These are phyloP conservation scores for Daedaleopsis nitida DNA, from an alignment of 768 basidiomycete species.

Conservation along the genomic window DNA sequence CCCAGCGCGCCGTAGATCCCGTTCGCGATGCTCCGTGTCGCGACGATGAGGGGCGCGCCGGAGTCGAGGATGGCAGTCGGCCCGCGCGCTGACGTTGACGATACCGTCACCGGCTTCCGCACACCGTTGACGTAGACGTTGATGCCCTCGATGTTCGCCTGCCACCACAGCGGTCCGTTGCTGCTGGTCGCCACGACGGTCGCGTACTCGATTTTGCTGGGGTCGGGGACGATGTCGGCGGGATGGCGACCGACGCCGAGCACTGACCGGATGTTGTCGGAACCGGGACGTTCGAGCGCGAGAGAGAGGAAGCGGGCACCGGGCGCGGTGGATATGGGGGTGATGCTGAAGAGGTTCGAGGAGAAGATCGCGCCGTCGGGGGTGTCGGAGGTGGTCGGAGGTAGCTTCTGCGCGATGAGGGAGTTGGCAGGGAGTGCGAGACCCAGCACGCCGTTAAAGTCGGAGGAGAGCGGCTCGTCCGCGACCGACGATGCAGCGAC, in stretches of 20 bases:
- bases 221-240: constrained; percentile 48
- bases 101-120: constrained; percentile 42
- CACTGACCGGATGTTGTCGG: constrained; percentile 51
- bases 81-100: constrained; percentile 38
- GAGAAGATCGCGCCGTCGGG: constrained; percentile 69
- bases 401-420: constrained; percentile 55
- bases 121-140: constrained; percentile 59
- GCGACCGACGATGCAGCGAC: constrained; percentile 60
- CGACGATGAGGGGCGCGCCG: constrained; percentile 68
- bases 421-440: constrained; percentile 75
- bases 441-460: constrained; percentile 71
- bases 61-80: constrained; percentile 76
- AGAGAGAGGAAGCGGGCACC: constrained; percentile 66
- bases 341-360: constrained; percentile 73
- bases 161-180: constrained; percentile 60
- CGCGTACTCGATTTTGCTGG: constrained; percentile 52
- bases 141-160: constrained; percentile 55
- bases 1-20: constrained; percentile 79
- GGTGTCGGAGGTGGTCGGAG: constrained; percentile 47
- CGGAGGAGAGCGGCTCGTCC: constrained; percentile 55
- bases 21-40: constrained; percentile 62
- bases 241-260: constrained; percentile 77
- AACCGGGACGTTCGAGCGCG: constrained; percentile 69
- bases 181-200: constrained; percentile 40
- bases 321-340: constrained; percentile 54